Conservation (phyloP, 2,329 filamentous ascomycete genomes). For the Calonectria pseudoturangicola region DNA sequence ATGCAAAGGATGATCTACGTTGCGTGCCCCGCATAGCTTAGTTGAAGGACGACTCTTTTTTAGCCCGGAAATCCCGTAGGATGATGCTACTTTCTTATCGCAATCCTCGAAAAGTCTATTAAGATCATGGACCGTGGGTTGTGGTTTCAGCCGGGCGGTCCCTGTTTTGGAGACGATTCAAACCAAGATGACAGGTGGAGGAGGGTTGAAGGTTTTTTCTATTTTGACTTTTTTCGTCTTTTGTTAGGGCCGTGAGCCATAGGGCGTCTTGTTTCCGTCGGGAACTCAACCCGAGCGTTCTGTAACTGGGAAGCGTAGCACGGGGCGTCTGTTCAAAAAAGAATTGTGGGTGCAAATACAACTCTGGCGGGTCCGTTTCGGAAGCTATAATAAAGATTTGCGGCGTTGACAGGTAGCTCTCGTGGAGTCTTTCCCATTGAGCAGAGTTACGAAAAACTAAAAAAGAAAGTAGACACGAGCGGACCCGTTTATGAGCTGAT, state of each 20-base stretch:
- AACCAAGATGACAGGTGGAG: neutral
- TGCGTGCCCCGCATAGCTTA: constrained; percentile 25
- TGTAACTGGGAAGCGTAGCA: neutral
- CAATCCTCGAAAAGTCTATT: constrained; percentile 4
- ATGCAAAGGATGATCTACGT: constrained; percentile 21
- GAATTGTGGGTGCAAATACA: constrained; percentile 2
- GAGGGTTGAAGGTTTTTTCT: neutral
- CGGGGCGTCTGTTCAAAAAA: neutral
- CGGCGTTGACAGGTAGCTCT: constrained; percentile 1
- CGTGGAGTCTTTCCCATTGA: constrained; percentile 7
- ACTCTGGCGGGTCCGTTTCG: constrained; percentile 23
- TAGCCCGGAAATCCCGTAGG: constrained; percentile 11
- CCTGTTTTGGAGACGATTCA: neutral
- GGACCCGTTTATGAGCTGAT: constrained; percentile 17
- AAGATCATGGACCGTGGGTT: neutral
- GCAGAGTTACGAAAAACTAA: neutral
- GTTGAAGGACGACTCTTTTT: neutral
- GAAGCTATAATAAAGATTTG: constrained; percentile 12
- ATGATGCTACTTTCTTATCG: neutral
- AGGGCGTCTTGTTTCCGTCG: neutral
- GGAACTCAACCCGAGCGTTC: neutral
- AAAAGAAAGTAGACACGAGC: constrained; percentile 10
- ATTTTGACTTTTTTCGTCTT: neutral
- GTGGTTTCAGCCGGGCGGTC: constrained; percentile 13
- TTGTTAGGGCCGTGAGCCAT: neutral